These are phyloP conservation scores for Cubamyces sp. DNA, from an alignment of 768 basidiomycete species.

Conservation along the genomic window DNA sequence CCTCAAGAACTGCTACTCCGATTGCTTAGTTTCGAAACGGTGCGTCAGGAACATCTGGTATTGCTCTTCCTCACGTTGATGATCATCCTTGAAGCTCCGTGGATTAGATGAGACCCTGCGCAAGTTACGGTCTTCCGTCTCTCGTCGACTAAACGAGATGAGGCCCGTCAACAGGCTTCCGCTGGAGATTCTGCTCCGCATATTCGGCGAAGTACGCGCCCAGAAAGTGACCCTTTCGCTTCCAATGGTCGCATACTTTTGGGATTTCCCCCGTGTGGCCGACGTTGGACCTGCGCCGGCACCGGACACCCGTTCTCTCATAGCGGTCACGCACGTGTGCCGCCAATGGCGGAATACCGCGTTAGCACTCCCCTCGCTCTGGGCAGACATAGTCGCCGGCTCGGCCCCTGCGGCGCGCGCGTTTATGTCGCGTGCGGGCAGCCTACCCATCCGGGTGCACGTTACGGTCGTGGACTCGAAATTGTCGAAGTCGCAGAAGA, in stretches of 20 bases:
- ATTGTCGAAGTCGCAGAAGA: not conserved
- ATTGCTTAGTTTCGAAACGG: no score
- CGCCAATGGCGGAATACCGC: not conserved
- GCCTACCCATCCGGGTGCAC: not conserved
- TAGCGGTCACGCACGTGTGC: not conserved
- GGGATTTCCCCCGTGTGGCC: not conserved
- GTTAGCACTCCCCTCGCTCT: not conserved
- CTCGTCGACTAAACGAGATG: not conserved
- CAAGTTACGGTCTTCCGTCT: not conserved
- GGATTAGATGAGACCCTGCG: not conserved
- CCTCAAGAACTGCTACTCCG: no score
- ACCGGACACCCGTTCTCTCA: not conserved
- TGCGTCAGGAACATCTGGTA: no score
- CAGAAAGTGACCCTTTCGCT: not conserved
- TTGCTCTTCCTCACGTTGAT: not conserved
- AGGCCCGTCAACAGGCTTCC: not conserved
- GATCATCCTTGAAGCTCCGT: not conserved
- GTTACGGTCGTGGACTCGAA: not conserved
- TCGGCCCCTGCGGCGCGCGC: not conserved
- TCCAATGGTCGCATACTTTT: not conserved
- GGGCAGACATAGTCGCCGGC: not conserved
- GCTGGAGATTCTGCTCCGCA: not conserved
- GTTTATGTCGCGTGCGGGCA: not conserved
- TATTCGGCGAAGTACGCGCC: not conserved
- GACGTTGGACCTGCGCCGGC: not conserved